Evolutionary conservation across 2,329 filamentous ascomycete genomes (phyloP), one percentile per base, ranked within the genome.

Genomic region (Colletotrichum orchidophilum): DNA sequence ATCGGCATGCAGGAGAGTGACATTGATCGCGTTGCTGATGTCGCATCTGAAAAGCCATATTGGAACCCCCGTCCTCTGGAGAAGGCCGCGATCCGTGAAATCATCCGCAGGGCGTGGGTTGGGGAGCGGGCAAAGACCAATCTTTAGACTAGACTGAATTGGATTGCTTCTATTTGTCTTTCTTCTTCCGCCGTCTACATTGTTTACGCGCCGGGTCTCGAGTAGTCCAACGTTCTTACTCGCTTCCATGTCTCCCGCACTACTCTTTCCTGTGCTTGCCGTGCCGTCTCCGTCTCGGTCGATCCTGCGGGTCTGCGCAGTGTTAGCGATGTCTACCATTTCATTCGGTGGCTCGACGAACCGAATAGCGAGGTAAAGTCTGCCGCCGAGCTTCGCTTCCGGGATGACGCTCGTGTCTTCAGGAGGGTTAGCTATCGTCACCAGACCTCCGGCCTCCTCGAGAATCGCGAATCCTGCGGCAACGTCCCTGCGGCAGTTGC

Each of bases 361-460:
- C 87, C 90, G 82, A 63, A 94, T 90, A 1, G 92, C 92, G 54
- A 95, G 82, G 79, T 94, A 95, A 9, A 94, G 77, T 29, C 93
- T 83, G 74, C 92, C 90, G 0, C 92, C 93, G 12, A 95, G 80
- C 61, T 84, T 85, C 1, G 88, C 89, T 11, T 90, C 87, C 59
- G 87, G 82, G 27, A 94, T 90, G 0, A 84, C 79, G 1, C 86
- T 88, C 1, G 83, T 89, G 12, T 85, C 83, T 49, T 86, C 80
- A 0, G 92, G 92, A 2, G 92, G 92, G 75, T 94, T 94, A 0
- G 92, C 92, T 3, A 90, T 92, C 0, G 93, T 95, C 24, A 94
- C 85, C 4, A 95, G 79, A 0, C 93, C 93, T 1, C 93, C 93
- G 2, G 93, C 92, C 81, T 95, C 93, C 68, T 91, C 83, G 1